These are phyloP conservation scores for Cerrena zonata DNA, from an alignment of 1,284 basidiomycete genomes.

Conservation along the genomic window DNA sequence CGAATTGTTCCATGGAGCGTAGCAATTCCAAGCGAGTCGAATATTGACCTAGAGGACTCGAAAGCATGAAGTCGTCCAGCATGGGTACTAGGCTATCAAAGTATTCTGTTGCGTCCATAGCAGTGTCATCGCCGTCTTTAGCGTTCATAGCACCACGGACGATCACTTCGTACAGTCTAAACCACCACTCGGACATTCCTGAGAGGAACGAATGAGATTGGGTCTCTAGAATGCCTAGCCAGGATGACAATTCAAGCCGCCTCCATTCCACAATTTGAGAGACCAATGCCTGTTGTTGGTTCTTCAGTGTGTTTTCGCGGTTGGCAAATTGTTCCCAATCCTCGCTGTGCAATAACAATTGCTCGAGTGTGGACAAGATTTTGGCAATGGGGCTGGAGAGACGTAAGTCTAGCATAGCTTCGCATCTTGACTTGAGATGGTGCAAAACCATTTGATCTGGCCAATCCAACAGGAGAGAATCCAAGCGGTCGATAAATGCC, in stretches of 20 bases:
- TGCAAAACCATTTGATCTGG: slow-evolving; percentile 96
- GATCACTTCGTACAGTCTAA: slow-evolving; percentile 80
- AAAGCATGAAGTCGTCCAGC: slow-evolving; percentile 75
- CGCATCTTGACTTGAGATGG: slow-evolving; percentile 76
- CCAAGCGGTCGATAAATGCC: slow-evolving; percentile 50
- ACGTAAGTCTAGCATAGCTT: slow-evolving; percentile 61
- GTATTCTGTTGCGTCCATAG: slow-evolving; percentile 44
- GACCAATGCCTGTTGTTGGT: slow-evolving; percentile 63
- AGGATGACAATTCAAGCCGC: slow-evolving; percentile 81
- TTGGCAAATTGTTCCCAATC: slow-evolving; percentile 98
- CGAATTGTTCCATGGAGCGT: slow-evolving; percentile 58
- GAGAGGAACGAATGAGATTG: slow-evolving; percentile 60
- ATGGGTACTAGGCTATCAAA: slow-evolving; percentile 71
- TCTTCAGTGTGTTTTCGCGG: slow-evolving; percentile 73
- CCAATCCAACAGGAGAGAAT: slow-evolving; percentile 72
- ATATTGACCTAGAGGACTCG: slow-evolving; percentile 84
- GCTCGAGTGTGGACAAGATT: slow-evolving; percentile 81
- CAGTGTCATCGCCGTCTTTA: slow-evolving; percentile 30
- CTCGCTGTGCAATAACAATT: slow-evolving; percentile 81
- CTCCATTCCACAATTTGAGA: slow-evolving; percentile 86
- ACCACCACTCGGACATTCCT: slow-evolving; percentile 82
- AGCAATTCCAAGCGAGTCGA: slow-evolving; percentile 66
- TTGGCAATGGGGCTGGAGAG: slow-evolving; percentile 77
- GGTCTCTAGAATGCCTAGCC: slow-evolving; percentile 77
- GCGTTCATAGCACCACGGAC: slow-evolving; percentile 62